Evolutionary conservation across 2,329 filamentous ascomycete species (phyloP).

Genomic region (Chrysoporthe puriensis): DNA sequence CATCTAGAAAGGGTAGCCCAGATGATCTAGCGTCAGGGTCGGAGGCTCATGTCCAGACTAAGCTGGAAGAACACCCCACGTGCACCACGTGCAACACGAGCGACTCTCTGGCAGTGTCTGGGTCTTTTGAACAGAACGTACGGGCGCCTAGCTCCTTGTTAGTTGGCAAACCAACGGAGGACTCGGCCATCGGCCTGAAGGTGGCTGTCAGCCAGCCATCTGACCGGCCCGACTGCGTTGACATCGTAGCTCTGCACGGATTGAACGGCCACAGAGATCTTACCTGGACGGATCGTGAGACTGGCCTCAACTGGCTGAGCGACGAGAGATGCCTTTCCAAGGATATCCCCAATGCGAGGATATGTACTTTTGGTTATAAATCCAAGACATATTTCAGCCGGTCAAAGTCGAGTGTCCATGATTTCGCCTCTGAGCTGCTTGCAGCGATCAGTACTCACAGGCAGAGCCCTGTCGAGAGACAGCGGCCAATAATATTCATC

Average conservation of each 20-base stretch:
- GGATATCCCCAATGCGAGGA: neutral
- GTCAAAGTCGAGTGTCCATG: neutral
- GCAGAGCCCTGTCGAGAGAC: neutral
- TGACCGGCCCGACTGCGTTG: neutral
- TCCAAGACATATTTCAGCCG: slow-evolving; percentile 10
- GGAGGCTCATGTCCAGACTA: neutral
- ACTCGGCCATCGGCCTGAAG: neutral
- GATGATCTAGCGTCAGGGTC: neutral
- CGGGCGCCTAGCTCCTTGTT: neutral
- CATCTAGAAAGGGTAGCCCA: neutral
- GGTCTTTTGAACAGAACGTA: neutral
- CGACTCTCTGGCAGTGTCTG: neutral
- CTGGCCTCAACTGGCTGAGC: slow-evolving; percentile 3
- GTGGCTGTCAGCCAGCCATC: neutral
- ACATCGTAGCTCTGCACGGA: neutral
- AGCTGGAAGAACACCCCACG: neutral
- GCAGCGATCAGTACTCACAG: neutral
- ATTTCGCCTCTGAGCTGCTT: slow-evolving; percentile 1
- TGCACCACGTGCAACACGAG: neutral
- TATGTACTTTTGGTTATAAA: slow-evolving; percentile 1
- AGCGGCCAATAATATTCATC: neutral
- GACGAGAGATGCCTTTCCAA: neutral
- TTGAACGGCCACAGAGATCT: neutral
- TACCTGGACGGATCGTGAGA: neutral
- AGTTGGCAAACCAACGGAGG: neutral